These are phyloP conservation scores for Rosa persica DNA, from an alignment of 306 rosid species.

Conservation along the genomic window DNA sequence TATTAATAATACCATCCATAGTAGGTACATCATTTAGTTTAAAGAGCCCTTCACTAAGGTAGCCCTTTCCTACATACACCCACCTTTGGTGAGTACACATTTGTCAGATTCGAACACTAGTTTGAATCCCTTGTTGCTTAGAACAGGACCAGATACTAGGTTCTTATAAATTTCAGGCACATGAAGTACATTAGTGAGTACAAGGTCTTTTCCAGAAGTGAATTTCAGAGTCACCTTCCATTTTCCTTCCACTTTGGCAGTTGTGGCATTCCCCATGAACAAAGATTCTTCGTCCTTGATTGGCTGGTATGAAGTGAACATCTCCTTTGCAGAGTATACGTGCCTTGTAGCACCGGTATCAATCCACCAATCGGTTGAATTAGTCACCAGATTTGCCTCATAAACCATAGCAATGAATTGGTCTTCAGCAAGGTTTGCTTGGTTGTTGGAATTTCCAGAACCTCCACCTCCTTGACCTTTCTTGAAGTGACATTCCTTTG, in stretches of 20 bases:
- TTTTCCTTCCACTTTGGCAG: not conserved
- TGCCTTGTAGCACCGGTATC: constrained; percentile 3
- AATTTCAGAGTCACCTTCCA: not conserved
- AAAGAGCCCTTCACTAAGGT: not conserved
- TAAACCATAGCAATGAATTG: not conserved
- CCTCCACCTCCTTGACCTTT: not conserved
- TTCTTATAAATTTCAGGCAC: not conserved
- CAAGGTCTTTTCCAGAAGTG: not conserved
- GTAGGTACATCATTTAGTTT: not conserved
- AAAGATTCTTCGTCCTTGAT: not conserved
- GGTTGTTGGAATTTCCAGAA: not conserved
- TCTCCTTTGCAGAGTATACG: not conserved
- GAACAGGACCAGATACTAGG: not conserved
- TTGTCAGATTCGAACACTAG: not conserved
- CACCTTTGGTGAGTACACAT: not conserved
- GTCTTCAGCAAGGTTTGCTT: not conserved
- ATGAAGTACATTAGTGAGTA: not conserved
- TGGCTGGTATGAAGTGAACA: not conserved
- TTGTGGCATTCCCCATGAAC: not conserved
- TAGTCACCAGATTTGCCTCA: not conserved
- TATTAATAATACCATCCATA: not conserved
- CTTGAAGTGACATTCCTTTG: not conserved
- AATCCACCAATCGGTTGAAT: not conserved
- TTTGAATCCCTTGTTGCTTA: not conserved
- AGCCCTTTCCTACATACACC: not conserved